Base-by-base conservation (phyloP, 495 filamentous ascomycete species). In the Neurospora africana region DNA sequence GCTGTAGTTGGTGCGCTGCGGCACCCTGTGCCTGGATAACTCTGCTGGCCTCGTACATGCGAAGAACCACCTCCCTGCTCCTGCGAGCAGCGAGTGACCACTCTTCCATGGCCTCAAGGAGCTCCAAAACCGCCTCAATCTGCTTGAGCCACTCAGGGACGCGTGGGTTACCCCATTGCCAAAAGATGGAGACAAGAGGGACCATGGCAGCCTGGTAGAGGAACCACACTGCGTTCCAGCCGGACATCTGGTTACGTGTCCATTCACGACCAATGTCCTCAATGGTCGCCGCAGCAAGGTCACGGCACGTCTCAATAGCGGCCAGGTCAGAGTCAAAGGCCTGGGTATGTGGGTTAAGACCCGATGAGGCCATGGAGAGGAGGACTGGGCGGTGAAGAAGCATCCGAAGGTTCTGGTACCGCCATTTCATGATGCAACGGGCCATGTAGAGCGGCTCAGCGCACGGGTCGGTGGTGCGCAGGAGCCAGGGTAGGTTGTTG, bases 181-280 rank as follows among this genome's bases (percentile, higher is more conserved):
- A 89, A 75, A 91, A 90, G 17, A 94, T 84, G 17, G 85, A 89
- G 9, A 95, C 84, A 4, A 95, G 85, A 0, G 92, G 92, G 27
- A 95, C 89, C 87, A 93, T 89, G 61, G 87, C 87, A 0, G 91
- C 90, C 79, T 95, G 92, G 83, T 92, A 94, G 61, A 91, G 84
- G 79, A 92, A 90, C 92, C 92, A 95, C 30, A 92, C 90, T 5
- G 89, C 91, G 80, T 92, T 92, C 92, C 92, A 94, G 6, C 91
- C 91, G 21, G 86, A 88, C 81, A 94, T 90, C 78, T 93, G 89
- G 80, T 92, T 92, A 36, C 87, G 86, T 43, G 85, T 86, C 80
- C 90, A 91, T 67, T 89, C 90, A 41, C 83, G 81, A 21, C 89
- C 81, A 47, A 94, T 92, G 73, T 93, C 90, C 71, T 88, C 86